Conservation (phyloP, 1,284 basidiomycete genomes). For the Lentinus polychrous region DNA sequence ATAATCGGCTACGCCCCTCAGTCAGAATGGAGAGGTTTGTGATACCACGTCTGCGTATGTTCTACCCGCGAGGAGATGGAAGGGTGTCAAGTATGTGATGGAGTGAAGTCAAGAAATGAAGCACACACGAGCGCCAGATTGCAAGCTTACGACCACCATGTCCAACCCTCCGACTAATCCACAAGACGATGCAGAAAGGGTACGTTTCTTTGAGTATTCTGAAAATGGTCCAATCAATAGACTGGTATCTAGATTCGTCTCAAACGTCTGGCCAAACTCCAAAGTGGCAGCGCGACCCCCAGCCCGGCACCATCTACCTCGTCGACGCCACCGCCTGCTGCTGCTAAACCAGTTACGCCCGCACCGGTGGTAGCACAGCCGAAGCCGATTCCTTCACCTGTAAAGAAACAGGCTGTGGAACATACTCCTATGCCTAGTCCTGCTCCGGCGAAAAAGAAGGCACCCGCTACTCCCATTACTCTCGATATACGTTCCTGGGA, state of each 20-base stretch:
- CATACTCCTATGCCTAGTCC: slow-evolving; percentile 22
- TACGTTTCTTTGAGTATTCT: slow-evolving; percentile 26
- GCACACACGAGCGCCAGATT: no score
- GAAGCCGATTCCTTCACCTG: slow-evolving; percentile 14
- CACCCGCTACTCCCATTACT: slow-evolving; percentile 30
- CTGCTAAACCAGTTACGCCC: slow-evolving; percentile 27
- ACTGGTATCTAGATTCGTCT: slow-evolving; percentile 63
- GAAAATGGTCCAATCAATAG: not conserved
- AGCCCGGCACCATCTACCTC: slow-evolving; percentile 27
- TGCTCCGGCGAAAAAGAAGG: slow-evolving; percentile 41
- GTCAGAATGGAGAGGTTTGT: no score
- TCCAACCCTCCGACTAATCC: slow-evolving; percentile 47
- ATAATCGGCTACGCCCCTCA: slow-evolving; percentile 5
- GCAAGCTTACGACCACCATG: slow-evolving; percentile 27
- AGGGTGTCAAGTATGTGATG: no score
- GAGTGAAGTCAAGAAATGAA: no score
- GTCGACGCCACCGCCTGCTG: slow-evolving; percentile 25
- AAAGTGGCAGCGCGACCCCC: slow-evolving; percentile 28
- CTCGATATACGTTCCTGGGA: slow-evolving; percentile 69
- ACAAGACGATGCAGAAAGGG: slow-evolving; percentile 72
- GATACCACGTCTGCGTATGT: no score
- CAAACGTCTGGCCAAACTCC: slow-evolving; percentile 80
- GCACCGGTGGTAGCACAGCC: slow-evolving; percentile 16
- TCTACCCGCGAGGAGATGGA: no score
- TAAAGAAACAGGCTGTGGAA: slow-evolving; percentile 24